phyloP scores from a whole-genome alignment of 352 stramenopile species.

The Globisporangium polare region DNA sequence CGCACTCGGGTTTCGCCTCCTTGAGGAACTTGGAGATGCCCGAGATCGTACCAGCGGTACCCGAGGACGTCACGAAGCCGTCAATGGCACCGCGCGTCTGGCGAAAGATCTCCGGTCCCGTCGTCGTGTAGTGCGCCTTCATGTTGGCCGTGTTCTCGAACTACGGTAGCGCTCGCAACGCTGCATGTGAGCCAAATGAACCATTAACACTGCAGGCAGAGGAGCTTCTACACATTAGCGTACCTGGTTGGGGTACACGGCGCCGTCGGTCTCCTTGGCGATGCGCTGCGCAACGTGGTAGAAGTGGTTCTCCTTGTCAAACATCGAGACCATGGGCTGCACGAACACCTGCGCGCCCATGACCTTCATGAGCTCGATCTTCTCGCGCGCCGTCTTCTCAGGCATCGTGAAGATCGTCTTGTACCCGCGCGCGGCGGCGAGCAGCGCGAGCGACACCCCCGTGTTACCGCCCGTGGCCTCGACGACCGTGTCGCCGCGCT shows the following conservation, averaged over 20 bases:
- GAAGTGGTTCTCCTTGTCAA: conserved; percentile 69
- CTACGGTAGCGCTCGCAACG: too few species aligned
- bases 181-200: not conserved
- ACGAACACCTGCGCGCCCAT: conserved; percentile 68
- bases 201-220: too few species aligned
- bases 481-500: conserved; percentile 56
- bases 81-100: conserved; percentile 89
- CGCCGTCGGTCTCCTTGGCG: conserved; percentile 25
- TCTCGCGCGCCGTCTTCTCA: conserved; percentile 60
- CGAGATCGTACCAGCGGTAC: conserved; percentile 92
- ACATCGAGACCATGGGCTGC: conserved; percentile 54
- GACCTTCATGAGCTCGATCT: conserved; percentile 77
- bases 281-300: conserved; percentile 69
- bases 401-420: conserved; percentile 77
- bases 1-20: conserved; percentile 51
- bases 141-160: conserved; percentile 81
- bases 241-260: conserved; percentile 56
- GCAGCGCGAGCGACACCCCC: conserved; percentile 88
- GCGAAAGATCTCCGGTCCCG: conserved; percentile 87
- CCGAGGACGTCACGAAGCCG: conserved; percentile 87
- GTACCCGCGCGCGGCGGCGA: conserved; percentile 85
- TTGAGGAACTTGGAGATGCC: conserved; percentile 93
- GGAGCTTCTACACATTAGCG: not conserved
- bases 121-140: conserved; percentile 66
- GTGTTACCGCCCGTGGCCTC: conserved; percentile 91